Conservation (phyloP, 2,329 filamentous ascomycete species). For the Colletotrichum lini region DNA sequence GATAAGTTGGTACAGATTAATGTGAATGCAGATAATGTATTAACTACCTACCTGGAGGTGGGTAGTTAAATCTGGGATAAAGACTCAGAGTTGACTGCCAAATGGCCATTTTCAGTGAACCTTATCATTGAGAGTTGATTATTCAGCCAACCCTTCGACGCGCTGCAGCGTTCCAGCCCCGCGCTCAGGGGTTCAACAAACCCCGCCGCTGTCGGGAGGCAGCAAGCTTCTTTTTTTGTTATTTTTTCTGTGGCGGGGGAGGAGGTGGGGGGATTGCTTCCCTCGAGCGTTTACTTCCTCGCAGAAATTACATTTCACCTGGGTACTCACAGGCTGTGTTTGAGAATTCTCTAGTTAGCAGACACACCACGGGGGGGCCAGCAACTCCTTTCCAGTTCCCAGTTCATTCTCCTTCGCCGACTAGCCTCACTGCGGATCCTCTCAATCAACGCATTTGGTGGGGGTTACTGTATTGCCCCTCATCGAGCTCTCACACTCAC, state of each 20-base stretch:
- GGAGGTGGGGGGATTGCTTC: background rate
- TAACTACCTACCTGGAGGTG: too few relatives aligned
- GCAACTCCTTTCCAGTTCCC: background rate
- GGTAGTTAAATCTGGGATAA: too few relatives aligned
- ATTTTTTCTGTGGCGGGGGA: background rate
- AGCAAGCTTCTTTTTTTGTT: background rate
- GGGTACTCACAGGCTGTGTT: too few relatives aligned
- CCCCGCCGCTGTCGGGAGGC: slow-evolving; percentile 3
- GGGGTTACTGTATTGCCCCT: slow-evolving; percentile 19
- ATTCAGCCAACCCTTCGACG: background rate
- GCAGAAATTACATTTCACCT: background rate
- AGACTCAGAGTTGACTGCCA: too few relatives aligned
- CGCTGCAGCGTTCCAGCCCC: slow-evolving; percentile 7
- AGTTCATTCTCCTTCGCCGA: background rate
- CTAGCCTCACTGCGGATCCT: background rate
- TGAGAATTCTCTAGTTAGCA: background rate
- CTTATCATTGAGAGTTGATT: background rate
- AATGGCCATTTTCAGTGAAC: background rate
- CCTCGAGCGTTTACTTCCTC: background rate
- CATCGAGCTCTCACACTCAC: background rate
- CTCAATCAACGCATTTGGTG: background rate
- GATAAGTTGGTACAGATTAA: too few relatives aligned
- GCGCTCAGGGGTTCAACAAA: background rate
- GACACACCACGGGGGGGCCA: background rate
- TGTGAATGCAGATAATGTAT: too few relatives aligned